Evolutionary conservation across 179 eudicot genomes (phyloP), one percentile per base, ranked within the genome.

Genomic region (Patellifolia procumbens): DNA sequence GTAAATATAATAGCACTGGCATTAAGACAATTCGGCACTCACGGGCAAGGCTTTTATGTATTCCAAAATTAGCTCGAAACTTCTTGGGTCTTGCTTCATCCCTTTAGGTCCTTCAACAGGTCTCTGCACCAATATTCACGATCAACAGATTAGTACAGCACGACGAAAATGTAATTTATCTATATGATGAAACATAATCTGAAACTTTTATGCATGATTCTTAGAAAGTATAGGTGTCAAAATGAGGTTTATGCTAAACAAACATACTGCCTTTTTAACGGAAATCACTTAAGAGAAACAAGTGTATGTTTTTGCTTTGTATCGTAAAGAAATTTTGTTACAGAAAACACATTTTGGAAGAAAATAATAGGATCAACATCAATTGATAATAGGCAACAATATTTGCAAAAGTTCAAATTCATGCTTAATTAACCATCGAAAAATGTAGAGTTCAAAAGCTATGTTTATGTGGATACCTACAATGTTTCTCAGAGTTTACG

Each of bases 11-110:
- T 61, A 34, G 20, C 43, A 37, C 58, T 59, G 7, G 4, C 51
- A 20, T 37, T 17, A 69, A 49, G 58, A 52, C 22, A 28, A 22
- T 73, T 45, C 26, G 12, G 28, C 52, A 87, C 96, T 87, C 85
- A 94, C 98, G 12, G 98, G 98, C 77, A 92, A 85, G 70, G 97
- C 98, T 86, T 94, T 94, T 43, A 94, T 87, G 76, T 91, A 94
- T 77, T 92, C 98, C 79, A 94, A 59, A 70, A 90, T 91, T 43
- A 94, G 82, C 83, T 92, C 84, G 73, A 94, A 94, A 85, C 89
- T 89, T 88, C 98, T 89, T 74, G 88, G 83, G 74, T 94, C 98
- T 68, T 92, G 95, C 63, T 91, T 88, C 68, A 46, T 64, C 62
- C 91, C 91, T 45, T 68, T 76, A 72, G 88, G 74, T 68, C 97